A percentile compares a stretch with the other conserved stretches of the same genome.
phyloP scores from a whole-genome alignment of 2,329 filamentous ascomycete genomes.

The Aspergillus ustus region DNA sequence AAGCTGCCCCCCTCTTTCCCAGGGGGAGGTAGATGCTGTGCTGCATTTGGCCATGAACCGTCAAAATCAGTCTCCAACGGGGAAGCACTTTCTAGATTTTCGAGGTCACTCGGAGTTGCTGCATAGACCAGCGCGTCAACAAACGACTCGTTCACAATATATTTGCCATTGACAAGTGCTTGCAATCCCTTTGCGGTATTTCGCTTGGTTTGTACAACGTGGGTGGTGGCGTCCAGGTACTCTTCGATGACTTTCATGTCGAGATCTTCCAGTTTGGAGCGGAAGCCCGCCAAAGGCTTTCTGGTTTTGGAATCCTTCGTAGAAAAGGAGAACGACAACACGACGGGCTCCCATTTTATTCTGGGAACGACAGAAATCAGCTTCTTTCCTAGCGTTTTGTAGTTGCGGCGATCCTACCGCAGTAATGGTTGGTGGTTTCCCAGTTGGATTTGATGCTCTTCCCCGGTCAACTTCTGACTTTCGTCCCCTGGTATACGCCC shows the following conservation, averaged over 20 bases:
- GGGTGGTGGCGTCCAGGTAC: slow-evolving; percentile 77
- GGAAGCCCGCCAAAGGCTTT: slow-evolving; percentile 66
- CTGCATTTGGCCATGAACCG: slow-evolving; percentile 74
- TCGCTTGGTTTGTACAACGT: slow-evolving; percentile 85
- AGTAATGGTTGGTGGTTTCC: slow-evolving; percentile 68
- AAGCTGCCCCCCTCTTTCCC: slow-evolving; percentile 76
- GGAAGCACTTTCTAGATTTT: slow-evolving; percentile 56
- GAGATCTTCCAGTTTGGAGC: slow-evolving; percentile 73
- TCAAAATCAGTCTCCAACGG: slow-evolving; percentile 81
- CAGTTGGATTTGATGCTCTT: slow-evolving; percentile 69
- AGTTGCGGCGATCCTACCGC: slow-evolving; percentile 32
- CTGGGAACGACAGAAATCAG: slow-evolving; percentile 46
- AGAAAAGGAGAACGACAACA: slow-evolving; percentile 80
- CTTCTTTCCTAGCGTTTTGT: neutral
- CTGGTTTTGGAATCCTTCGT: slow-evolving; percentile 68
- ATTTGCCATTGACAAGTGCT: slow-evolving; percentile 78
- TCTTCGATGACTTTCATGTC: slow-evolving; percentile 84
- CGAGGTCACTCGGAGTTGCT: slow-evolving; percentile 56
- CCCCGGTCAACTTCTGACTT: slow-evolving; percentile 59
- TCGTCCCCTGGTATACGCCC: slow-evolving; percentile 66
- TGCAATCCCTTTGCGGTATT: slow-evolving; percentile 89
- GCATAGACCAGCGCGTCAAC: slow-evolving; percentile 72
- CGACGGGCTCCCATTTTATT: slow-evolving; percentile 77
- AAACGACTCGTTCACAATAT: slow-evolving; percentile 75
- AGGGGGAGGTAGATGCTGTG: slow-evolving; percentile 71